Percentiles rank a stretch among this genome's conserved stretches.
phyloP scores from a whole-genome alignment of 2,329 filamentous ascomycete genomes.

The Apiospora aurea region DNA sequence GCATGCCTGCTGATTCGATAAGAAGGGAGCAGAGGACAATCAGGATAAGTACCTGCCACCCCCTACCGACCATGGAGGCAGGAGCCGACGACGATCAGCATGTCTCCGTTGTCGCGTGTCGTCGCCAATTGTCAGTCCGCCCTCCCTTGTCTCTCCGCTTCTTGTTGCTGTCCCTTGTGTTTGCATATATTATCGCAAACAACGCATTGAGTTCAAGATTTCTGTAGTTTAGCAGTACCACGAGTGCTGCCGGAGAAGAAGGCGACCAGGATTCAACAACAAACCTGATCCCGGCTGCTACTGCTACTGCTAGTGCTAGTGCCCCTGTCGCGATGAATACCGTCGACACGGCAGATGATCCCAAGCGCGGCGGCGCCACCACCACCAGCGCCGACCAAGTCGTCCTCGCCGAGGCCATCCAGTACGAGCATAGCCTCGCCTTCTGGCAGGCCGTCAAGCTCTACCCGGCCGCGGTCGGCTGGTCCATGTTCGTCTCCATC shows the following conservation, averaged over 20 bases:
- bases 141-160: not conserved
- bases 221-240: not conserved
- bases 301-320: not conserved
- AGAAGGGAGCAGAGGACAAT: not conserved
- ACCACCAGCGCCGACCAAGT: conserved; percentile 29
- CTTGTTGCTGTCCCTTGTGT: not conserved
- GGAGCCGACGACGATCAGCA: not conserved
- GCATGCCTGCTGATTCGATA: conserved; percentile 2
- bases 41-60: not conserved
- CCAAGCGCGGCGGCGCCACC: conserved; percentile 20
- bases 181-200: not conserved
- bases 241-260: not conserved
- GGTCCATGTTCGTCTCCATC: conserved; percentile 66
- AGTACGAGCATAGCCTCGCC: conserved; percentile 48
- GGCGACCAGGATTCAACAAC: not conserved
- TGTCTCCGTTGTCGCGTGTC: conserved; percentile 1
- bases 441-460: conserved; percentile 50
- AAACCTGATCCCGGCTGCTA: not conserved
- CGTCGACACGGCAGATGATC: conserved; percentile 18
- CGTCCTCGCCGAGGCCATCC: conserved; percentile 46
- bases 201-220: not conserved
- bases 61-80: not conserved
- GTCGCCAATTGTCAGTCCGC: not conserved
- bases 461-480: conserved; percentile 56
- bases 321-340: not conserved